phyloP scores from a whole-genome alignment of 257 asterid species.

The Solanum lignicaule region DNA sequence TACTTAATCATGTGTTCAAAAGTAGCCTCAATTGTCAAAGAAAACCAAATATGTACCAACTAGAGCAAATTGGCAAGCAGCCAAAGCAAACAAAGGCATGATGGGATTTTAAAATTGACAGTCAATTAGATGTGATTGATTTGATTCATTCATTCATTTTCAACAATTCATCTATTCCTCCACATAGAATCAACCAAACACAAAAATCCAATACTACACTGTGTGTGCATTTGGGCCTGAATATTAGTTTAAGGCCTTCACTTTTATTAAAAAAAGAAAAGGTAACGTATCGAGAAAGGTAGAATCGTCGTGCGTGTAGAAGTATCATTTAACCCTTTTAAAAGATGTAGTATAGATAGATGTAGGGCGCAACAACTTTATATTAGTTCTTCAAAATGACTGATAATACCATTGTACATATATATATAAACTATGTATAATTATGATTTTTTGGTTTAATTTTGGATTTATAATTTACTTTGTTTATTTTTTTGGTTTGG shows the following conservation, averaged over 20 bases:
- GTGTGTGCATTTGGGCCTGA: neutral
- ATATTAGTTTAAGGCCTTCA: neutral
- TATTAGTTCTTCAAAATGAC: too few relatives aligned
- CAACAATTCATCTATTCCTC: neutral
- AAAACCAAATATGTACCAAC: conserved; percentile 41
- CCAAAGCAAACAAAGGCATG: neutral
- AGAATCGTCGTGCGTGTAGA: neutral
- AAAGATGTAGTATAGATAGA: too few relatives aligned
- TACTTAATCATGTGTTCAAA: neutral
- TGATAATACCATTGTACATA: too few relatives aligned
- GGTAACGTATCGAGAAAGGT: neutral
- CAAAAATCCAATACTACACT: neutral
- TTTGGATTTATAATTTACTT: too few relatives aligned
- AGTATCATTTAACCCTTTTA: too few relatives aligned
- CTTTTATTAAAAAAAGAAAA: neutral
- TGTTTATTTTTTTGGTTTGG: too few relatives aligned
- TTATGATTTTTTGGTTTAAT: too few relatives aligned
- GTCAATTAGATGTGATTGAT: conserved; percentile 23
- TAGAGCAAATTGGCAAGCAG: conserved; percentile 17
- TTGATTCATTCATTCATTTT: conserved; percentile 15
- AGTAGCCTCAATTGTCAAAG: conserved; percentile 17
- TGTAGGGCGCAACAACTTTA: too few relatives aligned
- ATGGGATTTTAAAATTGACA: neutral
- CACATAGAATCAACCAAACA: neutral
- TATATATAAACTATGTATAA: too few relatives aligned